Percentiles rank a stretch among this genome's conserved stretches.
phyloP scores from a whole-genome alignment of 208 protist species.

The Trypanosoma platydactyli region DNA sequence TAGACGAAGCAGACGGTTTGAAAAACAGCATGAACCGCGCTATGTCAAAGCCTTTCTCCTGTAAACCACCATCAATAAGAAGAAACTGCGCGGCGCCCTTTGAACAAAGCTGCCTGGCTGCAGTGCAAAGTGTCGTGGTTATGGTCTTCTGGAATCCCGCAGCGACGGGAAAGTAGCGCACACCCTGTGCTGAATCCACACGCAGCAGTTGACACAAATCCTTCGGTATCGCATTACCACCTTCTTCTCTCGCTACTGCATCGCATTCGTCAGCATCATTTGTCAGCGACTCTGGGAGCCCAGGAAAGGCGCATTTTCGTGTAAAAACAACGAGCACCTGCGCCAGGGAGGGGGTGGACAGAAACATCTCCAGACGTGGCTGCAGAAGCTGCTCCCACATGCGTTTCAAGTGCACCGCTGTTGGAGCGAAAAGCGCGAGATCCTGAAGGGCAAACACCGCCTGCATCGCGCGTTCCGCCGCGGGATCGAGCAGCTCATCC shows the following conservation, averaged over 20 bases:
- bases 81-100: constrained; percentile 72
- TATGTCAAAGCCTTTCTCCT: constrained; percentile 63
- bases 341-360: constrained; percentile 40
- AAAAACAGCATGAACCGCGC: constrained; percentile 76
- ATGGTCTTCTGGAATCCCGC: constrained; percentile 51
- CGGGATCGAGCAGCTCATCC: constrained; percentile 51
- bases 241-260: constrained; percentile 13
- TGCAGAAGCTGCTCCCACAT: constrained; percentile 62
- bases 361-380: constrained; percentile 40
- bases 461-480: constrained; percentile 43
- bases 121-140: constrained; percentile 33
- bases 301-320: constrained; percentile 72
- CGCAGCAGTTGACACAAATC: constrained; percentile 53
- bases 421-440: constrained; percentile 76
- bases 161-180: constrained; percentile 59
- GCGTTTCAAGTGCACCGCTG: constrained; percentile 57
- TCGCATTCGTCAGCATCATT: background rate
- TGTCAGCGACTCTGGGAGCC: background rate
- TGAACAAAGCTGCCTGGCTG: constrained; percentile 32
- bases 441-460: constrained; percentile 74
- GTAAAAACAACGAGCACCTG: constrained; percentile 59
- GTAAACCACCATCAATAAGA: constrained; percentile 54
- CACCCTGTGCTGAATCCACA: constrained; percentile 45
- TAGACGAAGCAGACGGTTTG: constrained; percentile 45
- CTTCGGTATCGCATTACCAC: constrained; percentile 38